Conservation (phyloP, 352 stramenopile species). For the Hyaloperonospora brassicae region DNA sequence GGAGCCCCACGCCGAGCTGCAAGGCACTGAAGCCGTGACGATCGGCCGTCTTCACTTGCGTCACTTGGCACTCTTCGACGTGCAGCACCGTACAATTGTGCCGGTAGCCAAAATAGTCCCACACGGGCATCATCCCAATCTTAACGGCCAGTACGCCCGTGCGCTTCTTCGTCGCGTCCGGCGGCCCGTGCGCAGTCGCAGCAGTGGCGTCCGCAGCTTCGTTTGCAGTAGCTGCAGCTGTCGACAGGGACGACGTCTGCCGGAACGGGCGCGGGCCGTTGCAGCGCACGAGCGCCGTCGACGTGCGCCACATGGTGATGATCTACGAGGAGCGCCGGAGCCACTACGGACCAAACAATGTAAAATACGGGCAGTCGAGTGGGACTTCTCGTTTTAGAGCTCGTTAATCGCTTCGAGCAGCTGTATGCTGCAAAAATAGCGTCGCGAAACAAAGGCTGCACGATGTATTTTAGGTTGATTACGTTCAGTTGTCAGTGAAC, state of each 20-base stretch:
- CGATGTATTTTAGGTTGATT: too few species aligned
- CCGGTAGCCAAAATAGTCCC: constrained; percentile 94
- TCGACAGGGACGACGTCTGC: constrained; percentile 19
- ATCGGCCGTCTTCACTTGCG: constrained; percentile 93
- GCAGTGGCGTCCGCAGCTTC: constrained; percentile 1
- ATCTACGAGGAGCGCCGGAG: constrained; percentile 6
- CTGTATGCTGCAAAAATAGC: too few species aligned
- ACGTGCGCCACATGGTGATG: constrained; percentile 28
- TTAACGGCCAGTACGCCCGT: constrained; percentile 91
- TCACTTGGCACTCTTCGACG: constrained; percentile 89
- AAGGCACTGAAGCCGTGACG: constrained; percentile 92
- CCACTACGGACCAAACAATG: neutral
- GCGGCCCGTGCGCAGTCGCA: constrained; percentile 39
- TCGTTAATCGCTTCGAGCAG: too few species aligned
- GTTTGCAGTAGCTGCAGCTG: constrained; percentile 6
- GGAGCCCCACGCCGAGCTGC: constrained; percentile 93
- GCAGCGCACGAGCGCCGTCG: constrained; percentile 22
- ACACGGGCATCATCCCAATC: constrained; percentile 98
- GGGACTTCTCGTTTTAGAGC: too few species aligned
- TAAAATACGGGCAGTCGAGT: too few species aligned
- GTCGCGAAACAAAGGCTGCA: too few species aligned
- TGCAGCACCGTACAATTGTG: constrained; percentile 93
- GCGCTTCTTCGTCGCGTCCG: constrained; percentile 64
- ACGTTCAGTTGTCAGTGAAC: too few species aligned
- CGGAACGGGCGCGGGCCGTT: constrained; percentile 9